Base-by-base conservation (phyloP, 768 basidiomycete species). In the Fomitopsis serialis region DNA sequence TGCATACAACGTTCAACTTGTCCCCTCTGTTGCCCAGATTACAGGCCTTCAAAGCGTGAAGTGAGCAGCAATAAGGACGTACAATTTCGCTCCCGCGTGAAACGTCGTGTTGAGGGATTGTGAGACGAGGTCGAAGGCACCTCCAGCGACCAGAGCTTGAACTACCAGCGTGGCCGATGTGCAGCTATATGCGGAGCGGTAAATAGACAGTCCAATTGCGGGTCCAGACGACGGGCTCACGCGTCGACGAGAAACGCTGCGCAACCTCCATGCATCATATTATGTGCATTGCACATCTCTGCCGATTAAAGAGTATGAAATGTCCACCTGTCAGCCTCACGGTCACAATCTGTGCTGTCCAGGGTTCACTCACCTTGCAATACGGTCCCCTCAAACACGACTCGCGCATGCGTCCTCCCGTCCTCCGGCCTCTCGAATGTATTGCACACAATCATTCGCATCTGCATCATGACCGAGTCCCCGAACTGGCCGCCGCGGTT, bases 231-330 rank as follows among this genome's bases (percentile, higher is more conserved):
- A 5, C 11, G 29, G 5, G 11, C 60, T 22, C 29, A 61, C 60
- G 56, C 36, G 53, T 61, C 60, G 45, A 61, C 57, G 44, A 61
- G 45, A 37, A 54, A 58, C 17, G 58, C 55, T 23, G 51, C 36
- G 42, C 57, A 61, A 25, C 60, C 60, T 15, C 60, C 60, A 22
- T 61, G 60, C 34, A 61, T 23, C 36, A 35, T 61, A 24, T 48
- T 42, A 24, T 36, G 22, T 12, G 48, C 40, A 40, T 58, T 61
- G 25, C 54, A 35, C 60, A 61, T 61, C 10, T 57, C 60, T 61
- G 34, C 19, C n/a, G n/a, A n/a, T n/a, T n/a, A n/a, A 17, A 6
- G 8, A 3, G 23, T 19, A 17, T 34, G 7, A 5, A n/a, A n/a
- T n/a, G n/a, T n/a, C n/a, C n/a, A 34, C 32, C 3, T 5, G 25